A percentile compares a stretch with the other conserved stretches of the same genome.
phyloP scores from a whole-genome alignment of 75 land plant species.

The Cunninghamia lanceolata region DNA sequence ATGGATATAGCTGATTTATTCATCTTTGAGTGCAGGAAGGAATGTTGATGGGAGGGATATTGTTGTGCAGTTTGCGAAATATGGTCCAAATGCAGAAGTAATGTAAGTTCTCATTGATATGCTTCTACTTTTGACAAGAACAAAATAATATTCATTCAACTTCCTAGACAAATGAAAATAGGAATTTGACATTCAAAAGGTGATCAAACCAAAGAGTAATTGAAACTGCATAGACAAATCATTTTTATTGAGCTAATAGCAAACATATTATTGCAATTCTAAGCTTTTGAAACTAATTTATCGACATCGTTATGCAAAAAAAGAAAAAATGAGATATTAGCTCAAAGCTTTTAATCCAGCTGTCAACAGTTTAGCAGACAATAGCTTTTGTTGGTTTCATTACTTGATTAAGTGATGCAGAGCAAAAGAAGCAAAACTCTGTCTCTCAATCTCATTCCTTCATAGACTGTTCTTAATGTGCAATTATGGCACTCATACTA shows the following conservation, averaged over 20 bases:
- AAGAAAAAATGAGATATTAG: no score
- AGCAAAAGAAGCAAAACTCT: no score
- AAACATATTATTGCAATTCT: background rate
- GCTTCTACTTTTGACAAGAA: background rate
- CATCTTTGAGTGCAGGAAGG: constrained; percentile 28
- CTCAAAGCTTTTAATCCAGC: background rate
- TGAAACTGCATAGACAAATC: background rate
- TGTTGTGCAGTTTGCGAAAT: constrained; percentile 47
- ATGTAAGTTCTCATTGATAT: constrained; percentile 33
- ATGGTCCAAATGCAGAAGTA: constrained; percentile 43
- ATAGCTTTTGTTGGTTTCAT: background rate
- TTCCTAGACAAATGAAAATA: background rate
- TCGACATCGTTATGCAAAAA: background rate
- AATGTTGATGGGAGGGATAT: constrained; percentile 48
- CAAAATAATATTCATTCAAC: background rate
- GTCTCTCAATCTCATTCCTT: no score
- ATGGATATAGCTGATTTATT: background rate
- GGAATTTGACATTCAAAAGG: background rate
- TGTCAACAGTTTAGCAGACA: background rate
- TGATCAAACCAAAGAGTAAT: background rate
- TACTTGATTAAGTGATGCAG: no score
- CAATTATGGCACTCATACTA: no score
- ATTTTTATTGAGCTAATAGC: background rate
- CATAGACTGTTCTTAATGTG: no score
- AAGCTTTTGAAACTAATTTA: background rate